Conservation (phyloP, 768 basidiomycete genomes). For the Amanita brunnescens region DNA sequence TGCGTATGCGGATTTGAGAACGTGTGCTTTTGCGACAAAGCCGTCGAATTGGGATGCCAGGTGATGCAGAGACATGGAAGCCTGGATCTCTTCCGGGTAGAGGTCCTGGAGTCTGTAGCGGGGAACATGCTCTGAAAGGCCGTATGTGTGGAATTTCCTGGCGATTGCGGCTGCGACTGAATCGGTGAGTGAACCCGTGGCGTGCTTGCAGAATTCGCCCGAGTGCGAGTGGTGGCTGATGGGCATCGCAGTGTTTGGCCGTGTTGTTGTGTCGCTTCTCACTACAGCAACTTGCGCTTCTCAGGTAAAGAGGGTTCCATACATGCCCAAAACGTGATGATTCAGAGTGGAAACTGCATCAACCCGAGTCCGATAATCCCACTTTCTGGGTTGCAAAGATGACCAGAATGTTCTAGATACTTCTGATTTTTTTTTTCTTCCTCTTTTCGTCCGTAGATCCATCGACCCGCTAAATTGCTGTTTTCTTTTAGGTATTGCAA, state of each 20-base stretch:
- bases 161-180: no score
- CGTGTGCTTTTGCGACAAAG: slow-evolving; percentile 75
- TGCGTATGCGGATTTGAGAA: slow-evolving; percentile 56
- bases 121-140: slow-evolving; percentile 90
- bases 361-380: slow-evolving; percentile 40
- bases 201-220: slow-evolving; percentile 91
- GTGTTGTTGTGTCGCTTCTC: no score
- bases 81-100: slow-evolving; percentile 98
- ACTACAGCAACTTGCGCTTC: not conserved
- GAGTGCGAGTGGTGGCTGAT: slow-evolving; percentile 88
- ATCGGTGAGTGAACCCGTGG: no score
- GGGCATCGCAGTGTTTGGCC: no score
- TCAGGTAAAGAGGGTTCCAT: slow-evolving; percentile 7
- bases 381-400: slow-evolving; percentile 55
- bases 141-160: slow-evolving; percentile 72
- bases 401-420: slow-evolving; percentile 89
- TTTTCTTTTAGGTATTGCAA: not conserved
- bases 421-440: slow-evolving; percentile 43
- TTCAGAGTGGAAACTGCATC: slow-evolving; percentile 89
- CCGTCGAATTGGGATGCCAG: slow-evolving; percentile 58
- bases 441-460: not conserved
- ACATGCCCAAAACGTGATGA: slow-evolving; percentile 52
- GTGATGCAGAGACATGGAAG: slow-evolving; percentile 33
- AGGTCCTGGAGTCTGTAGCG: slow-evolving; percentile 75
- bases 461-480: no score